These are phyloP conservation scores for Tricholoma matsutake DNA, from an alignment of 768 basidiomycete genomes.

Conservation along the genomic window DNA sequence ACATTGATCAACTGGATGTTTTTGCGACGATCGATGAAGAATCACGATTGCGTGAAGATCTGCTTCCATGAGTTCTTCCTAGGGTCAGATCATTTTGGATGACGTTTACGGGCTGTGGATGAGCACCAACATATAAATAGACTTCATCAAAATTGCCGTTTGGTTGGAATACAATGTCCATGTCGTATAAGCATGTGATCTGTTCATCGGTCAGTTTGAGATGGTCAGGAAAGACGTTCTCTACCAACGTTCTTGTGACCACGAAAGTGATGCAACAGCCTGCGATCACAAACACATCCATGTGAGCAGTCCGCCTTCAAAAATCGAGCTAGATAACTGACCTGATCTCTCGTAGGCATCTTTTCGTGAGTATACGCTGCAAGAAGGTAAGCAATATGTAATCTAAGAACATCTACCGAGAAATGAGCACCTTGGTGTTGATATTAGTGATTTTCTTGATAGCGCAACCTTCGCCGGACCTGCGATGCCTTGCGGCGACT, in stretches of 20 bases:
- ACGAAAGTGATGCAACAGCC: constrained; percentile 94
- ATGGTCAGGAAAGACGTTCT: background rate
- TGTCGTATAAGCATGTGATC: constrained; percentile 97
- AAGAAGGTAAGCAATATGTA: constrained; percentile 15
- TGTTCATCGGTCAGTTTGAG: constrained; percentile 29
- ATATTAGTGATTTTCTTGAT: constrained; percentile 97
- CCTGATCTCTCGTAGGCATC: constrained; percentile 95
- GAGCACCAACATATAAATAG: constrained; percentile 73
- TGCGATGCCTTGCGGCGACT: constrained; percentile 78
- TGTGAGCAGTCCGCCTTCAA: constrained; percentile 4
- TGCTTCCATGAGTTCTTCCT: constrained; percentile 99
- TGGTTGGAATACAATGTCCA: constrained; percentile 95
- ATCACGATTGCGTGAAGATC: constrained; percentile 97
- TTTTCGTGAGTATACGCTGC: constrained; percentile 92
- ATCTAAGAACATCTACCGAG: background rate
- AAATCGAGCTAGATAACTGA: constrained; percentile 31
- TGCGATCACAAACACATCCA: constrained; percentile 24
- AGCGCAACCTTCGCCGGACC: constrained; percentile 85
- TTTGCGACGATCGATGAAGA: background rate
- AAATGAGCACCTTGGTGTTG: constrained; percentile 66
- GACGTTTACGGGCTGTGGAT: background rate
- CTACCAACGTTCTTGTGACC: constrained; percentile 93
- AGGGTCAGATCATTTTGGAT: constrained; percentile 11
- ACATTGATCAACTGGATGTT: constrained; percentile 1
- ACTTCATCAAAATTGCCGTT: constrained; percentile 95